Evolutionary conservation across 1,139 yeast species (phyloP).

Genomic region (Kodamaea sp.): DNA sequence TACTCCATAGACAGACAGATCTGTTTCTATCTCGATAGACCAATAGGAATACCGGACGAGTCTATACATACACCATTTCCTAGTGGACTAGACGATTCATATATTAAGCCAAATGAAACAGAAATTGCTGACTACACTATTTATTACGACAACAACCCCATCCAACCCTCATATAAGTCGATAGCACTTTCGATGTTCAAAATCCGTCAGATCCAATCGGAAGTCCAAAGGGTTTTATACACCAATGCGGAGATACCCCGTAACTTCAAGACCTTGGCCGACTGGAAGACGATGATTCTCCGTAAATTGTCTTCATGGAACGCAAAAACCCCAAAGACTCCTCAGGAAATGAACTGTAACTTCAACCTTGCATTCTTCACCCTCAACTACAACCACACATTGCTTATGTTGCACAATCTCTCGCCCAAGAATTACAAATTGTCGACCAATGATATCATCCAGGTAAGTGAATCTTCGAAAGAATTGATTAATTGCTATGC

Average conservation of each 20-base stretch:
- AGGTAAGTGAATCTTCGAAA: conserved; percentile 65
- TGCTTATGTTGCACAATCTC: conserved; percentile 71
- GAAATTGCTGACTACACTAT: conserved; percentile 10
- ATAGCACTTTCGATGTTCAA: conserved; percentile 67
- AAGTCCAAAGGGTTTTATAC: conserved; percentile 69
- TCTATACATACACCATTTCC: conserved; percentile 68
- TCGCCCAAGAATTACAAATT: conserved; percentile 68
- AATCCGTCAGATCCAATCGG: conserved; percentile 74
- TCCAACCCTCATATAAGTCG: conserved; percentile 53
- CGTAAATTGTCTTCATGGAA: conserved; percentile 63
- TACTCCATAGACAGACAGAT: conserved; percentile 81
- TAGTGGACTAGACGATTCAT: conserved; percentile 70
- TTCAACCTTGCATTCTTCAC: conserved; percentile 70
- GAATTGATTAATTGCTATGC: conserved; percentile 66
- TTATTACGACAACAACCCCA: not conserved
- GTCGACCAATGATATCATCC: conserved; percentile 51
- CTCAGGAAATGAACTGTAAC: conserved; percentile 67
- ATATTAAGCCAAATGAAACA: conserved; percentile 38
- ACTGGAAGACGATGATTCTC: conserved; percentile 60
- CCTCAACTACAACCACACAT: conserved; percentile 76
- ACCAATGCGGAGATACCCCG: conserved; percentile 74
- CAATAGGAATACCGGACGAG: conserved; percentile 76
- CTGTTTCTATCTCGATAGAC: conserved; percentile 70
- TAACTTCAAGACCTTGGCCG: conserved; percentile 50
- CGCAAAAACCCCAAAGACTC: conserved; percentile 53